A percentile compares a stretch with the other conserved stretches of the same genome.
Conservation (phyloP, 306 rosid genomes). For the Cucumis melo region DNA sequence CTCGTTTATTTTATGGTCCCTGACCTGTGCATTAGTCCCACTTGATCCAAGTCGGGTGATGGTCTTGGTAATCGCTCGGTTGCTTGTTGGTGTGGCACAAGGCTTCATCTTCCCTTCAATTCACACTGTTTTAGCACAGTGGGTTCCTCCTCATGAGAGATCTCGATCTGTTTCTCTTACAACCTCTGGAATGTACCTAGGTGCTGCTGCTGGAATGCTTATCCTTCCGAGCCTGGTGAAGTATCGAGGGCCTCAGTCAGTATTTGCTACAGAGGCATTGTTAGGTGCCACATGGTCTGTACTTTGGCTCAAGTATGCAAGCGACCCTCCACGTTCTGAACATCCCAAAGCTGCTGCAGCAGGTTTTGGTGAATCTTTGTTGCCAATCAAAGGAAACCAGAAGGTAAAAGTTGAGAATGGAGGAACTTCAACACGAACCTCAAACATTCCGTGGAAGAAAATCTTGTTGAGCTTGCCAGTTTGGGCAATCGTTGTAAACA, state of each 20-base stretch:
- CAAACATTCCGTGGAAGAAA: slow-evolving; percentile 68
- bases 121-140: slow-evolving; percentile 90
- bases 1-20: slow-evolving; percentile 76
- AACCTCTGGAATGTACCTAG: slow-evolving; percentile 88
- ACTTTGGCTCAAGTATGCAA: slow-evolving; percentile 70
- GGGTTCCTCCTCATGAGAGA: slow-evolving; percentile 98
- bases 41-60: slow-evolving; percentile 49
- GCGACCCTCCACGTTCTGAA: slow-evolving; percentile 62
- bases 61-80: slow-evolving; percentile 54
- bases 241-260: slow-evolving; percentile 74
- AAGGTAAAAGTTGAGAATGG: slow-evolving; percentile 40
- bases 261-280: slow-evolving; percentile 63
- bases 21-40: slow-evolving; percentile 72
- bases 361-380: slow-evolving; percentile 55
- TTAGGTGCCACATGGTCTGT: slow-evolving; percentile 72
- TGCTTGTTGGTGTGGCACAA: slow-evolving; percentile 90
- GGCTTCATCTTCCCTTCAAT: slow-evolving; percentile 95
- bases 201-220: slow-evolving; percentile 89
- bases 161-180: slow-evolving; percentile 93
- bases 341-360: slow-evolving; percentile 73
- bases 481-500: slow-evolving; percentile 94
- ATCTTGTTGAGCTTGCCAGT: slow-evolving; percentile 72
- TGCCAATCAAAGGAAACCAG: slow-evolving; percentile 47
- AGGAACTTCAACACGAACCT: slow-evolving; percentile 15
- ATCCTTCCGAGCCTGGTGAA: slow-evolving; percentile 71